These are phyloP conservation scores for Aspergillus sclerotiicarbonarius DNA, from an alignment of 495 filamentous ascomycete genomes.

Conservation along the genomic window DNA sequence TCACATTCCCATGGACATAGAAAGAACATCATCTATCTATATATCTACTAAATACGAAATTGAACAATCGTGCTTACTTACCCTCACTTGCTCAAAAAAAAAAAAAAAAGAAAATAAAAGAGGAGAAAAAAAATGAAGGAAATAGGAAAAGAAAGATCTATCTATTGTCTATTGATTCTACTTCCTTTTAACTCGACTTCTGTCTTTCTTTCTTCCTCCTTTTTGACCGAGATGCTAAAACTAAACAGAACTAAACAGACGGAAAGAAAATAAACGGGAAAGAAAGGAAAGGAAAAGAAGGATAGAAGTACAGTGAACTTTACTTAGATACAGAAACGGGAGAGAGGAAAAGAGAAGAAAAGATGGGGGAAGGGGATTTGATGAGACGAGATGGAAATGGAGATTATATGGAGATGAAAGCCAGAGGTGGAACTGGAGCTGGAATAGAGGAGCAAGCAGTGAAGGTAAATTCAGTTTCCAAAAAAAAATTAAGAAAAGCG, in stretches of 20 bases:
- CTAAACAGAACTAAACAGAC: not conserved
- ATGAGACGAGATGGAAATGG: not conserved
- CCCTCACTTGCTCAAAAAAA: not conserved
- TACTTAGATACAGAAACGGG: not conserved
- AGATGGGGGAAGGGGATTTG: not conserved
- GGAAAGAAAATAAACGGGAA: not conserved
- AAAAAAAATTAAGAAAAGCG: not conserved
- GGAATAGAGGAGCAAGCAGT: not conserved
- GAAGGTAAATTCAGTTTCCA: too few relatives aligned
- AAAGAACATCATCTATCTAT: not conserved
- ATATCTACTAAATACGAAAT: too few relatives aligned
- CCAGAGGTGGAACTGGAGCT: not conserved
- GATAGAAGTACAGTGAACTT: conserved; percentile 35
- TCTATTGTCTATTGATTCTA: not conserved
- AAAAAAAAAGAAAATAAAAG: conserved; percentile 11
- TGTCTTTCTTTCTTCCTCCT: too few relatives aligned
- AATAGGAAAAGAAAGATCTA: not conserved
- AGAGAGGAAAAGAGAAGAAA: not conserved
- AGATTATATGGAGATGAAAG: too few relatives aligned
- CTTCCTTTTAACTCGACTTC: too few relatives aligned
- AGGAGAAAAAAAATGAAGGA: conserved; percentile 2
- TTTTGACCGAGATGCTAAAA: not conserved
- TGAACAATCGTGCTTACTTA: too few relatives aligned
- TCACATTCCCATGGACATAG: not conserved
- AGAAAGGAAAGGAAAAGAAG: not conserved